A percentile compares a stretch with the other conserved stretches of the same genome.
Conservation (phyloP, 2,329 filamentous ascomycete species). For the Pezicula rhizophila region DNA sequence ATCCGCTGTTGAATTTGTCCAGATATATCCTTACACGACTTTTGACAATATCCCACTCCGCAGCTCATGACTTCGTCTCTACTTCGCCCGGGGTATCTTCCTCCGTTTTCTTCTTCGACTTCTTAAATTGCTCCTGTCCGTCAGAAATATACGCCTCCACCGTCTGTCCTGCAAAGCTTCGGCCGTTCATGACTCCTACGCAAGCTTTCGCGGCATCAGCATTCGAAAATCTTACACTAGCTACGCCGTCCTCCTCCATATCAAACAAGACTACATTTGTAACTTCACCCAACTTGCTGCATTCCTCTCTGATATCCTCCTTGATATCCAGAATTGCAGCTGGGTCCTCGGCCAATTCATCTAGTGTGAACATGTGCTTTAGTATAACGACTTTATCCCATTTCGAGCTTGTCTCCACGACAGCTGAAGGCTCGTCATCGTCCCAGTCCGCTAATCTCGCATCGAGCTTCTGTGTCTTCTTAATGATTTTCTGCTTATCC, state of each 20-base stretch:
- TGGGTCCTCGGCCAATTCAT: constrained; percentile 80
- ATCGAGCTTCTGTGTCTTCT: constrained; percentile 83
- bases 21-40: too few relatives aligned
- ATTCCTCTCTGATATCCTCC: constrained; percentile 88
- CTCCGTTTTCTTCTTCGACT: constrained; percentile 50
- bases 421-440: constrained; percentile 67
- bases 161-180: constrained; percentile 67
- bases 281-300: constrained; percentile 76
- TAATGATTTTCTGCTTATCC: constrained; percentile 85
- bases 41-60: too few relatives aligned
- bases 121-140: constrained; percentile 68
- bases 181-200: constrained; percentile 69
- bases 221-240: constrained; percentile 75
- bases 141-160: constrained; percentile 68
- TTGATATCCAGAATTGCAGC: constrained; percentile 84
- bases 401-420: constrained; percentile 49
- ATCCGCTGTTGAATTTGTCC: too few relatives aligned
- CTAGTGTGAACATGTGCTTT: constrained; percentile 86
- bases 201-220: constrained; percentile 66
- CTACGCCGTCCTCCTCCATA: constrained; percentile 75
- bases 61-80: not conserved
- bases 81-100: constrained; percentile 8
- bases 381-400: constrained; percentile 82
- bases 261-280: constrained; percentile 92
- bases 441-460: constrained; percentile 94